Percentiles rank a stretch among this genome's conserved stretches.
These are phyloP conservation scores for Trebouxia sp. DNA, from an alignment of 139 green algal species.

Conservation along the genomic window DNA sequence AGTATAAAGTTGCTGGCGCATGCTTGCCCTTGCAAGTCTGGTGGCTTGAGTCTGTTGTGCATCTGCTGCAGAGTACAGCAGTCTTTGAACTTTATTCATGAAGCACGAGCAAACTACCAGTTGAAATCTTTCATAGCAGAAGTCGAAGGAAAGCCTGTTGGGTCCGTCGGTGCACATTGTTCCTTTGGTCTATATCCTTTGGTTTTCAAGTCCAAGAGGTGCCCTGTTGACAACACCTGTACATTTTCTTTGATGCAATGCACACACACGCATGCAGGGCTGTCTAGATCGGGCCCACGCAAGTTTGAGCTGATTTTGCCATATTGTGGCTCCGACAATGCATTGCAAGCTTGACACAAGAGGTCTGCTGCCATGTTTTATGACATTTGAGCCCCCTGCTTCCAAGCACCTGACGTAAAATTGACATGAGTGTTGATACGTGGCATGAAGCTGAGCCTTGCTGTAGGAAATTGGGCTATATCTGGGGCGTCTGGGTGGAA, in stretches of 20 bases:
- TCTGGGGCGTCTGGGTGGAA: not conserved
- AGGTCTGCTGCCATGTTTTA: not conserved
- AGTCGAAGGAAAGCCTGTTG: not conserved
- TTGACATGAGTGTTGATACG: too few species aligned
- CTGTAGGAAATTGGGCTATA: slow-evolving; percentile 5
- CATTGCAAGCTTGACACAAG: too few species aligned
- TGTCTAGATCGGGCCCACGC: not conserved
- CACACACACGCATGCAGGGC: not conserved
- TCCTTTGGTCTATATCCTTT: not conserved
- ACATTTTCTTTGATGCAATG: not conserved
- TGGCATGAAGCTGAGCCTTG: too few species aligned
- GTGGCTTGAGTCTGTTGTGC: not conserved
- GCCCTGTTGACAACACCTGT: not conserved
- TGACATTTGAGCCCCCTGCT: not conserved
- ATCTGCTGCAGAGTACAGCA: not conserved
- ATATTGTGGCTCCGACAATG: too few species aligned
- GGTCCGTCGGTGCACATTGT: not conserved
- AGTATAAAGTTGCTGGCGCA: not conserved
- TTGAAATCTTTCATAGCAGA: not conserved
- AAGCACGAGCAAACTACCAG: not conserved
- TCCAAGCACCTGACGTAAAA: not conserved
- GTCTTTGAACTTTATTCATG: not conserved
- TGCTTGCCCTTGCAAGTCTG: not conserved
- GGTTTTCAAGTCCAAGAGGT: not conserved
- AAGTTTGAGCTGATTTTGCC: too few species aligned